Evolutionary conservation across 2,329 filamentous ascomycete genomes (phyloP), one percentile per base, ranked within the genome.

Genomic region (Nannizziopsis barbatae): DNA sequence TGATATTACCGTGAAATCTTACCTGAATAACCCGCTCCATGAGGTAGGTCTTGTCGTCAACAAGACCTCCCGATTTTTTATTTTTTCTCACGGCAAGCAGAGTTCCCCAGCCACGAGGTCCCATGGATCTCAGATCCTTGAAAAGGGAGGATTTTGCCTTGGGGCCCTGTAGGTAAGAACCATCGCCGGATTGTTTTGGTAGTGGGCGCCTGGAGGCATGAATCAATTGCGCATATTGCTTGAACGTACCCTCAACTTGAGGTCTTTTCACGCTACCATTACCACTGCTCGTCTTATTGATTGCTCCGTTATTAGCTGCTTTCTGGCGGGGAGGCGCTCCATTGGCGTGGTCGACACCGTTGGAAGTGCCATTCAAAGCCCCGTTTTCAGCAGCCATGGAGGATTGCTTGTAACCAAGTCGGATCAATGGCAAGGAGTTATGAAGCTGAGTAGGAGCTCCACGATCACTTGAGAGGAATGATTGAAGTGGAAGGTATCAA

Each of bases 21-120:
- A 71, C 69, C 57, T 73, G 76, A 52, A 87, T 86, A 4, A 83
- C 73, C 6, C 77, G 72, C 63, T 87, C 84, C 79, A 87, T 85
- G 39, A 86, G 70, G 72, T 86, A 84, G 1, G 80, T 84, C 66
- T 83, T 84, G 68, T 90, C 86, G 57, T 90, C 81, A 4, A 78
- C 65, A 9, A 81, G 70, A 42, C 77, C 73, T 1, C 83, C 80
- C 56, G 77, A 81, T 30, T 80, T 63, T 64, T 85, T 80, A 52
- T 69, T 72, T 47, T 75, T 74, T 50, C 86, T 68, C 33, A 86
- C 66, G 4, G 76, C 71, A 39, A 76, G 63, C 14, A 86, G 66
- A 0, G 83, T 85, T 57, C 75, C 75, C 39, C 83, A 60, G 55
- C 86, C 83, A 71, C 64, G 58, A 33, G 65, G 71, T 50, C 54